Evolutionary conservation across 2,329 filamentous ascomycete species (phyloP).

Genomic region (Pestalotiopsis fici): DNA sequence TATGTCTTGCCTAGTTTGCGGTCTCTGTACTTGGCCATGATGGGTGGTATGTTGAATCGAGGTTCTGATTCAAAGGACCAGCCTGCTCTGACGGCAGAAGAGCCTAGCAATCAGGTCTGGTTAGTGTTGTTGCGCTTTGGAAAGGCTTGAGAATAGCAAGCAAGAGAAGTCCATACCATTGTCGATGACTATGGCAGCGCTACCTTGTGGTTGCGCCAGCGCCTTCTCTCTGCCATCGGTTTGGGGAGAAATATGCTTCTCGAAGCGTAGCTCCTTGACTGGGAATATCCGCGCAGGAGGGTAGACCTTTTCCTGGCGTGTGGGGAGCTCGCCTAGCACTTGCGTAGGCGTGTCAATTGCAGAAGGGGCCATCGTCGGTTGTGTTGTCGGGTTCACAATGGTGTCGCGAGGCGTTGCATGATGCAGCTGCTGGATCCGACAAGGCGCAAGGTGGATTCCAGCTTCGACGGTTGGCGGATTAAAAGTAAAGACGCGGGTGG

Average conservation of each 20-base stretch:
- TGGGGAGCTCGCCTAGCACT: constrained; percentile 36
- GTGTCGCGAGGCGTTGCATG: constrained; percentile 5
- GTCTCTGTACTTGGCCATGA: constrained; percentile 94
- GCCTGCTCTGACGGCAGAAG: constrained; percentile 84
- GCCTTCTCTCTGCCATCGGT: constrained; percentile 73
- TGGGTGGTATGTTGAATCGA: constrained; percentile 77
- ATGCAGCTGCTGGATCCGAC: background rate
- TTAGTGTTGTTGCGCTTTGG: constrained; percentile 17
- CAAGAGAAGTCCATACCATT: constrained; percentile 67
- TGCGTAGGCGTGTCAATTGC: constrained; percentile 46
- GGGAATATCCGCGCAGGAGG: constrained; percentile 58
- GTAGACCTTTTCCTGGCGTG: constrained; percentile 45
- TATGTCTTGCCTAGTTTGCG: constrained; percentile 91
- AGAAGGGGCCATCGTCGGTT: constrained; percentile 50
- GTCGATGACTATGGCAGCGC: constrained; percentile 91
- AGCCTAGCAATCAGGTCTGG: constrained; percentile 56
- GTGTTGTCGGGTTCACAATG: constrained; percentile 7
- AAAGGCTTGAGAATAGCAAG: background rate
- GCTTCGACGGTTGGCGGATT: background rate
- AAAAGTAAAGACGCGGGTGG: background rate
- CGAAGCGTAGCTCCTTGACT: constrained; percentile 64
- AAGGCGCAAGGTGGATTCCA: background rate
- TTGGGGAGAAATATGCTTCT: constrained; percentile 53
- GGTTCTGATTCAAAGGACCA: constrained; percentile 93
- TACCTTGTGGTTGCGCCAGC: constrained; percentile 50